A percentile compares a stretch with the other conserved stretches of the same genome.
Conservation (phyloP, 192 early-diverging fungal species). For the Coemansia sp. region DNA sequence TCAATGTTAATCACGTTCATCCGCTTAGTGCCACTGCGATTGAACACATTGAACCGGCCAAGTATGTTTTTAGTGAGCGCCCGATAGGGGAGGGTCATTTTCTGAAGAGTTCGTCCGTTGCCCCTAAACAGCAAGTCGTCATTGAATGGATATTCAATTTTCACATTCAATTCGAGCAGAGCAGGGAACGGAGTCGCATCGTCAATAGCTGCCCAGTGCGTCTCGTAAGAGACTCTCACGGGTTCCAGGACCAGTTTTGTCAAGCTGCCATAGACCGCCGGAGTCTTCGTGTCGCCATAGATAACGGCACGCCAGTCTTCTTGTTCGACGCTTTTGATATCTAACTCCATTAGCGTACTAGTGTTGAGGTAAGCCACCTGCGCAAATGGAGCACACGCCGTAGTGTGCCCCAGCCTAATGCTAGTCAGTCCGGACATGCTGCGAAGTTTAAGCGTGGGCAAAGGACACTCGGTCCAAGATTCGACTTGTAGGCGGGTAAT, state of each 20-base stretch:
- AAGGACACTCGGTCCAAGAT: not conserved
- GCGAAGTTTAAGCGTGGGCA: not conserved
- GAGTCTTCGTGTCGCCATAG: not conserved
- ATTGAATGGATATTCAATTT: not conserved
- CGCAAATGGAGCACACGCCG: not conserved
- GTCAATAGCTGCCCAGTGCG: not conserved
- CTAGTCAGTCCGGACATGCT: not conserved
- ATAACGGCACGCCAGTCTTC: not conserved
- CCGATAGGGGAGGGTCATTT: not conserved
- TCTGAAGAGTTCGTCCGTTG: not conserved
- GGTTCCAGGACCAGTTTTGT: not conserved
- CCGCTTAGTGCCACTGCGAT: not conserved
- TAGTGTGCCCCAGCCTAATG: not conserved
- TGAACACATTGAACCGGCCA: not conserved
- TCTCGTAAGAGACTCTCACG: not conserved
- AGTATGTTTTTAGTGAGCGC: not conserved
- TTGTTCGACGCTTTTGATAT: not conserved
- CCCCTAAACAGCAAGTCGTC: conserved; percentile 6
- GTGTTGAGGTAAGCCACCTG: not conserved
- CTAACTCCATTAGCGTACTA: not conserved
- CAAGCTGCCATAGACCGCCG: not conserved
- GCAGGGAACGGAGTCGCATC: not conserved
- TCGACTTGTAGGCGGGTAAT: not conserved
- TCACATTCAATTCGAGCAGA: not conserved
- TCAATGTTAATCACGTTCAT: not conserved